Conservation (phyloP, 768 basidiomycete genomes). For the Mycena polygramma region DNA sequence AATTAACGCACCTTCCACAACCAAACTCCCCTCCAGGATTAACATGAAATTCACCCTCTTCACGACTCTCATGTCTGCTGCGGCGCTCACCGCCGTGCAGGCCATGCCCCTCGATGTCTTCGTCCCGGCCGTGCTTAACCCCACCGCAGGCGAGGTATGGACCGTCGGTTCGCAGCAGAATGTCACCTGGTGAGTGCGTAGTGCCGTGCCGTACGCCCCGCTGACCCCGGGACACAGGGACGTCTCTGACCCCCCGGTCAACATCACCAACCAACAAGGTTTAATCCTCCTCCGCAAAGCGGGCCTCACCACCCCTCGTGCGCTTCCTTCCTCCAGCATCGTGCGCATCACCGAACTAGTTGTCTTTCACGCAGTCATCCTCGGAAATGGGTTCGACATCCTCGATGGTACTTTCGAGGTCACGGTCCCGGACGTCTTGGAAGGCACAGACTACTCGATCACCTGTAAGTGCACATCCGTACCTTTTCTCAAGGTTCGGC, state of each 20-base stretch:
- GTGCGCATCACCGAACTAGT: not conserved
- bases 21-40: not conserved
- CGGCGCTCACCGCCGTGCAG: constrained; percentile 16
- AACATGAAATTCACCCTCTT: constrained; percentile 34
- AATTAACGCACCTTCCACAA: not conserved
- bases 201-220: not conserved
- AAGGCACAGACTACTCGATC: constrained; percentile 49
- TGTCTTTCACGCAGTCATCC: constrained; percentile 33
- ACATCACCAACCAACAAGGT: constrained; percentile 50
- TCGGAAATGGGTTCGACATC: constrained; percentile 48
- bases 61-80: constrained; percentile 29
- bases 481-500: no score
- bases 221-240: constrained; percentile 46
- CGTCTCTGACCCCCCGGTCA: constrained; percentile 38
- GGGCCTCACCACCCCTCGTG: constrained; percentile 40
- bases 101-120: constrained; percentile 39
- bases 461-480: constrained; percentile 29
- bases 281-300: constrained; percentile 45
- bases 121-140: constrained; percentile 35
- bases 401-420: constrained; percentile 42
- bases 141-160: constrained; percentile 38
- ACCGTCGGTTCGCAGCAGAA: constrained; percentile 31
- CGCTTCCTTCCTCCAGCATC: constrained; percentile 23
- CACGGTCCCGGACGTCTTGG: constrained; percentile 44
- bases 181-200: constrained; percentile 39